Evolutionary conservation across 2,329 filamentous ascomycete species (phyloP).

Genomic region (Akanthomyces lecanii): DNA sequence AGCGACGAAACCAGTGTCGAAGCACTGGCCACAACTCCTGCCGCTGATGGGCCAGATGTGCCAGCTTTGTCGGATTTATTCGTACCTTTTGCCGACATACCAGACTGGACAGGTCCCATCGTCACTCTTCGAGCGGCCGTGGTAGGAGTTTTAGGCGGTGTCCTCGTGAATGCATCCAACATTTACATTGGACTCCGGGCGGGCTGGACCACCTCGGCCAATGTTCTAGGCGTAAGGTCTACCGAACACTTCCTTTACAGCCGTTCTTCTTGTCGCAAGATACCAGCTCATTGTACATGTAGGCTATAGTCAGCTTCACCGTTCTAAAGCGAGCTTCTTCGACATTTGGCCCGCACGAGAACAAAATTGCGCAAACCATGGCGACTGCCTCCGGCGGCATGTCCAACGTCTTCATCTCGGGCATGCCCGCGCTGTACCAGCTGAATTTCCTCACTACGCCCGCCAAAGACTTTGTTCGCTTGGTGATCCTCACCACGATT

Average conservation of each 20-base stretch:
- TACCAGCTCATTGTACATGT: neutral
- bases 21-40: neutral
- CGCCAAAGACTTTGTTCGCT: constrained; percentile 7
- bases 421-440: constrained; percentile 20
- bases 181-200: constrained; percentile 12
- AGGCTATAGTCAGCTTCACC: constrained; percentile 13
- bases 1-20: constrained; percentile 6
- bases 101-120: neutral
- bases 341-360: constrained; percentile 17
- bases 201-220: constrained; percentile 13
- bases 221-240: neutral
- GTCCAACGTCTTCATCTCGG: constrained; percentile 17
- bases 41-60: too few relatives aligned
- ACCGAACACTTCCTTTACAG: neutral
- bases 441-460: constrained; percentile 12
- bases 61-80: neutral
- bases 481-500: constrained; percentile 6
- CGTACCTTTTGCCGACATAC: neutral
- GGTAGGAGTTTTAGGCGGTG: constrained; percentile 6
- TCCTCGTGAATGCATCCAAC: constrained; percentile 15
- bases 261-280: neutral
- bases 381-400: constrained; percentile 16
- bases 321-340: constrained; percentile 1
- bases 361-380: constrained; percentile 17
- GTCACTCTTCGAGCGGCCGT: neutral